These are phyloP conservation scores for Candida ficus DNA, from an alignment of 805 yeast species.

Conservation along the genomic window DNA sequence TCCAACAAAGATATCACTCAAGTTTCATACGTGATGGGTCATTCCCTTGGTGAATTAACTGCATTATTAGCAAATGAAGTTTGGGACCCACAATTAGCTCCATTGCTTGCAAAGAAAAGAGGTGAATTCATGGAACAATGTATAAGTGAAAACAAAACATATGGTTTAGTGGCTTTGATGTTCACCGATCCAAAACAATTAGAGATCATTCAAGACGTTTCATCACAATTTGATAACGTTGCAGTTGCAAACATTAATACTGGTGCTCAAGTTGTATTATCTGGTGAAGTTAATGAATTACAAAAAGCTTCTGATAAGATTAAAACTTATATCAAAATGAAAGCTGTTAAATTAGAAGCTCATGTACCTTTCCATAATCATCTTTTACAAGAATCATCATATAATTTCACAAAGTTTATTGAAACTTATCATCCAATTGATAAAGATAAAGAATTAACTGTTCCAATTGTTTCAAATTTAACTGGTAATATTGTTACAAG, in stretches of 20 bases:
- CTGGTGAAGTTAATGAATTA: conserved; percentile 29
- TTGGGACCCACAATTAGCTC: conserved; percentile 17
- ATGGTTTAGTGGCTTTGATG: conserved; percentile 34
- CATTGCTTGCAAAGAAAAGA: conserved; percentile 27
- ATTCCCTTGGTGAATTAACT: conserved; percentile 41
- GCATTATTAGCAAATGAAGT: conserved; percentile 30
- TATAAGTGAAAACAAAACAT: conserved; percentile 17
- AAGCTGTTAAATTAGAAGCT: conserved; percentile 31
- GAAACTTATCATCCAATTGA: conserved; percentile 9
- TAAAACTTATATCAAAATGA: conserved; percentile 22
- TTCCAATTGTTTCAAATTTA: conserved; percentile 36
- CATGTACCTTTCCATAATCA: conserved; percentile 41
- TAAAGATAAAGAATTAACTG: conserved; percentile 13
- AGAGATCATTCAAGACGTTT: conserved; percentile 2
- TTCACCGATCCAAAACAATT: conserved; percentile 25
- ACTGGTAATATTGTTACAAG: conserved; percentile 26
- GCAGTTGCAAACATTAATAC: conserved; percentile 40
- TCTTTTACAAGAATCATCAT: conserved; percentile 30
- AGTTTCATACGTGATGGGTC: conserved; percentile 31
- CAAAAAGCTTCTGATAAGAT: conserved; percentile 9
- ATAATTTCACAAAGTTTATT: conserved; percentile 18
- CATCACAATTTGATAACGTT: conserved; percentile 11
- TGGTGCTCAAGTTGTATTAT: conserved; percentile 34
- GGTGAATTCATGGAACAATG: conserved; percentile 35
- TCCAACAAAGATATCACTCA: conserved; percentile 16